phyloP scores from a whole-genome alignment of 2,329 filamentous ascomycete species.

The Coniella vitis region DNA sequence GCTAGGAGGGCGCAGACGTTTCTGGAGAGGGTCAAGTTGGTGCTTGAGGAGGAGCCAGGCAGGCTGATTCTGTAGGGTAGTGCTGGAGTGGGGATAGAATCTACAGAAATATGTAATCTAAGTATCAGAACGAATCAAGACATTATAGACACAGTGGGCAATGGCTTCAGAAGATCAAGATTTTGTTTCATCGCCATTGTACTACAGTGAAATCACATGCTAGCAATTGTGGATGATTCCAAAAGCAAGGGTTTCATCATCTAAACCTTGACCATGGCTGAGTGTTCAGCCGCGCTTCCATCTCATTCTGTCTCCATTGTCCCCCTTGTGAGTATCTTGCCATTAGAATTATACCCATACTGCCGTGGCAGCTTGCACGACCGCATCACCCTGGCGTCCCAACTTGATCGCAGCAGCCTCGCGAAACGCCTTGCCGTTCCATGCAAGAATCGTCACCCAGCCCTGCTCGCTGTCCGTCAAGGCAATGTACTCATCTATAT shows the following conservation, averaged over 20 bases:
- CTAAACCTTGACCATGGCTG: too few relatives aligned
- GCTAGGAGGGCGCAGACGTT: constrained; percentile 76
- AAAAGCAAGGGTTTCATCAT: too few relatives aligned
- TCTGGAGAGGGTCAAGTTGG: constrained; percentile 76
- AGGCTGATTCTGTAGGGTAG: constrained; percentile 55
- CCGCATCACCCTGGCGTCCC: neutral
- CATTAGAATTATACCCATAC: constrained; percentile 30
- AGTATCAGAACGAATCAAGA: constrained; percentile 3
- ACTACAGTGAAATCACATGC: too few relatives aligned
- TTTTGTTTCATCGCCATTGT: too few relatives aligned
- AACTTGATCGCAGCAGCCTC: constrained; percentile 10
- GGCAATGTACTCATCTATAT: constrained; percentile 15
- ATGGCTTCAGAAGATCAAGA: neutral
- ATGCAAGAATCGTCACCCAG: constrained; percentile 14
- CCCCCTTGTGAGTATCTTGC: neutral
- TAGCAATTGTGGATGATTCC: too few relatives aligned
- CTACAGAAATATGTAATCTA: constrained; percentile 5
- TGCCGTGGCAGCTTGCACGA: constrained; percentile 9
- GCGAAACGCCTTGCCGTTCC: constrained; percentile 18
- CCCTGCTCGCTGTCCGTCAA: constrained; percentile 17
- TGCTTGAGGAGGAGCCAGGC: constrained; percentile 74
- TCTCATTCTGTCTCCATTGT: neutral
- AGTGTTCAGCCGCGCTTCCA: too few relatives aligned
- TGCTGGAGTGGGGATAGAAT: neutral
- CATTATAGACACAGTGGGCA: constrained; percentile 8